These are phyloP conservation scores for Mycosphaerella sp. DNA, from an alignment of 2,329 filamentous ascomycete species.

Conservation along the genomic window DNA sequence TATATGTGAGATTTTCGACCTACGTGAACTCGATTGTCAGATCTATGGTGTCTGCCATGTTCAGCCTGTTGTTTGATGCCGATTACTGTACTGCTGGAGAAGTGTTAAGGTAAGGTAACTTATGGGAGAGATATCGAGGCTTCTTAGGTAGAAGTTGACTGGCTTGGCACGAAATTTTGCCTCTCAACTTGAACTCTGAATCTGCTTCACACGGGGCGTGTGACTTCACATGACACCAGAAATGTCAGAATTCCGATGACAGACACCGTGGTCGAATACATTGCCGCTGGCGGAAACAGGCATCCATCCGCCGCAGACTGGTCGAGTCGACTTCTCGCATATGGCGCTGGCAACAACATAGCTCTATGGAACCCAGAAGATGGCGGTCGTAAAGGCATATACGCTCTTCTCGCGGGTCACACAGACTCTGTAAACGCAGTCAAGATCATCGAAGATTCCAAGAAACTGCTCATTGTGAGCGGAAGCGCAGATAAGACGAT, in stretches of 20 bases:
- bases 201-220: background rate
- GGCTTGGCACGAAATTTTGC: conserved; percentile 7
- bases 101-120: too few relatives aligned
- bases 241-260: conserved; percentile 4
- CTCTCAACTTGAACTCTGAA: conserved; percentile 1
- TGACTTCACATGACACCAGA: conserved; percentile 2
- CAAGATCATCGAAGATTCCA: conserved; percentile 60
- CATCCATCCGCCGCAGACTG: conserved; percentile 89
- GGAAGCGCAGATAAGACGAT: conserved; percentile 77
- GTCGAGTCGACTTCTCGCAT: conserved; percentile 69
- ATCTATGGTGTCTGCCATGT: conserved; percentile 38
- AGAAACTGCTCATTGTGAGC: conserved; percentile 59
- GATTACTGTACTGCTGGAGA: background rate
- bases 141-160: background rate
- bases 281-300: conserved; percentile 81
- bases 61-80: background rate
- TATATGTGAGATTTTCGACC: conserved; percentile 22
- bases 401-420: conserved; percentile 66
- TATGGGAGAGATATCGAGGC: conserved; percentile 1
- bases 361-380: conserved; percentile 75
- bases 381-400: conserved; percentile 52
- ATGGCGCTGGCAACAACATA: conserved; percentile 81
- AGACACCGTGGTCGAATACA: conserved; percentile 37
- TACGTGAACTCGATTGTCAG: conserved; percentile 73
- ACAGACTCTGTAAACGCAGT: conserved; percentile 75